A percentile compares a stretch with the other conserved stretches of the same genome.
These are phyloP conservation scores for Caryopteris hybrid DNA, from an alignment of 305 asterid genomes.

Conservation along the genomic window DNA sequence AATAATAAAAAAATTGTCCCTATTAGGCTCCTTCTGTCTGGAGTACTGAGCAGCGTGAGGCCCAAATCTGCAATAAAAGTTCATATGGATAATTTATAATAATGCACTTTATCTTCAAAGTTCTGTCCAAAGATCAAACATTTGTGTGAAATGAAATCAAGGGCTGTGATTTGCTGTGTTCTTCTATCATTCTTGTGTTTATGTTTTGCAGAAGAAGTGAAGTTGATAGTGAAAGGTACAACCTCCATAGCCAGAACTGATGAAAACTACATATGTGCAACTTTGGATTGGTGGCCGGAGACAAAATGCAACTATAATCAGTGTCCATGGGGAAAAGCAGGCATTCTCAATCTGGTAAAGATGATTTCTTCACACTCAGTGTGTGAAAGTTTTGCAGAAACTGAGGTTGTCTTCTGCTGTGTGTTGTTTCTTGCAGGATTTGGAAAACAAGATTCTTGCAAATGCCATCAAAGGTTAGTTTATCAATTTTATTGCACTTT, in stretches of 20 bases:
- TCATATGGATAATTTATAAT: not conserved
- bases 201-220: conserved; percentile 39
- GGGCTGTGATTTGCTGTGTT: conserved; percentile 2
- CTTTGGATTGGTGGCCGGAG: conserved; percentile 86
- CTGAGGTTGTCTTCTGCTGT: not conserved
- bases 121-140: not conserved
- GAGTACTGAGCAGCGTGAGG: not conserved
- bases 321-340: conserved; percentile 72
- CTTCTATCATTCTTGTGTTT: conserved; percentile 21
- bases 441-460: conserved; percentile 54
- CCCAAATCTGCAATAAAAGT: not conserved
- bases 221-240: conserved; percentile 33
- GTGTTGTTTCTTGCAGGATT: conserved; percentile 43
- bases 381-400: not conserved
- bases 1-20: conserved; percentile 9
- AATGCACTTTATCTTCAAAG: conserved; percentile 15
- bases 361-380: not conserved
- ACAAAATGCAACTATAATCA: conserved; percentile 57
- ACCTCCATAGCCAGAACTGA: conserved; percentile 57
- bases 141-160: conserved; percentile 22
- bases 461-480: conserved; percentile 72
- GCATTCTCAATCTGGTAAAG: conserved; percentile 57
- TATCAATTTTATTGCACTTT: not conserved
- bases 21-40: conserved; percentile 1
- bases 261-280: conserved; percentile 66